These are phyloP conservation scores for Colletotrichum endophyticum DNA, from an alignment of 2,329 filamentous ascomycete species.

Conservation along the genomic window DNA sequence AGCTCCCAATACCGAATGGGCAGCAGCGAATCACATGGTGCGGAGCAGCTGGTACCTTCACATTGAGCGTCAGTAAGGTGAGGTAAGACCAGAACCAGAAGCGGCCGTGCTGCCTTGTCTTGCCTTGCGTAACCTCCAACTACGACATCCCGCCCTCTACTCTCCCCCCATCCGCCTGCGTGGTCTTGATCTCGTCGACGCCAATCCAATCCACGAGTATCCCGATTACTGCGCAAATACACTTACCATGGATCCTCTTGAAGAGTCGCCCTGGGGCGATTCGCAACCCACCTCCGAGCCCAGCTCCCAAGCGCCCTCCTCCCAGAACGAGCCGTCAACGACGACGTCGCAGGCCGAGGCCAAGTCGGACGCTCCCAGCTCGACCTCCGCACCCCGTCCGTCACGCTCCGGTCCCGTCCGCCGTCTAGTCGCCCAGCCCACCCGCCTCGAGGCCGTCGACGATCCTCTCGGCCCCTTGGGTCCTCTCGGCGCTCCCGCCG, in stretches of 20 bases:
- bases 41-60: conserved; percentile 1
- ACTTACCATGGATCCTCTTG: conserved; percentile 49
- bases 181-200: background rate
- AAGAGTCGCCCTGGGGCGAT: conserved; percentile 61
- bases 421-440: conserved; percentile 75
- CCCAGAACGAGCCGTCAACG: conserved; percentile 30
- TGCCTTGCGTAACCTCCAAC: conserved; percentile 7
- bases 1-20: conserved; percentile 1
- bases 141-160: background rate
- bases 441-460: conserved; percentile 77
- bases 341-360: conserved; percentile 30
- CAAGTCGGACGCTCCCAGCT: conserved; percentile 31
- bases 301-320: conserved; percentile 35
- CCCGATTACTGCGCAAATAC: background rate
- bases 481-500: conserved; percentile 58
- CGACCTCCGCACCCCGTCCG: conserved; percentile 37
- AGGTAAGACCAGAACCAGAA: conserved; percentile 8
- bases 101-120: conserved; percentile 8
- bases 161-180: background rate
- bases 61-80: background rate
- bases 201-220: background rate
- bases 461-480: conserved; percentile 82
- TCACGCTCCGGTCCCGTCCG: conserved; percentile 54
- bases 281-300: conserved; percentile 36
- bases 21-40: conserved; percentile 14